phyloP scores from a whole-genome alignment of 176 grass and related monocot genomes.

The Oryza meridionalis region DNA sequence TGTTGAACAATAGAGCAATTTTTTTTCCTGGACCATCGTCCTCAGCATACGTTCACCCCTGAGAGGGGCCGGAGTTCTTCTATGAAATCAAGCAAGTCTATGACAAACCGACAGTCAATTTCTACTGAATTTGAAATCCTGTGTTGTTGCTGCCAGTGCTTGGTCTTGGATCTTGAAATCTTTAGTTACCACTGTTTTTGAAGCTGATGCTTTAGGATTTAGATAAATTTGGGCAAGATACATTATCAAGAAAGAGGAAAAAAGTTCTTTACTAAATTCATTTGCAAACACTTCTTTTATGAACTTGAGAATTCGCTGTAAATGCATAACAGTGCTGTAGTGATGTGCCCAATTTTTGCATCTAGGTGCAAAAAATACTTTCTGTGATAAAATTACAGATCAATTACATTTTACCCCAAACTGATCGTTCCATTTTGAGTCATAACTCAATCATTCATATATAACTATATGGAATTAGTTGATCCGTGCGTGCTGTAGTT shows the following conservation, averaged over 20 bases:
- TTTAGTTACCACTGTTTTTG: too few species aligned
- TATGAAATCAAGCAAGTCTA: too few species aligned
- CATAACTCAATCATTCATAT: constrained; percentile 4
- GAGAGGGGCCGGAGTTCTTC: too few species aligned
- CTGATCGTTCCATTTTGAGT: not conserved
- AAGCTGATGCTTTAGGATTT: not conserved
- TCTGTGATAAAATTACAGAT: constrained; percentile 22
- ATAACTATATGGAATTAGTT: constrained; percentile 16
- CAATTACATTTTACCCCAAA: constrained; percentile 20
- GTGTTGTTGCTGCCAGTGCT: too few species aligned
- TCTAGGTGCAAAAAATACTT: too few species aligned
- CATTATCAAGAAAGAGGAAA: not conserved
- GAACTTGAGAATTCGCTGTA: not conserved
- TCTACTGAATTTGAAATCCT: too few species aligned
- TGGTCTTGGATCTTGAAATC: too few species aligned
- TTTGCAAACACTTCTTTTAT: not conserved
- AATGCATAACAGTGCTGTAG: not conserved
- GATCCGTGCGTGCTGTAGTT: not conserved
- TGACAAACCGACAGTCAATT: too few species aligned
- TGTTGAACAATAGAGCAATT: too few species aligned
- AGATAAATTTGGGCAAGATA: not conserved
- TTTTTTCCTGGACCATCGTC: too few species aligned
- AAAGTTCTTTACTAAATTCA: not conserved
- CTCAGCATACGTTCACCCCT: too few species aligned
- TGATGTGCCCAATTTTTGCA: too few species aligned